A percentile compares a stretch with the other conserved stretches of the same genome.
phyloP scores from a whole-genome alignment of 108 stramenopile species.

The Skeletonema marinoi region DNA sequence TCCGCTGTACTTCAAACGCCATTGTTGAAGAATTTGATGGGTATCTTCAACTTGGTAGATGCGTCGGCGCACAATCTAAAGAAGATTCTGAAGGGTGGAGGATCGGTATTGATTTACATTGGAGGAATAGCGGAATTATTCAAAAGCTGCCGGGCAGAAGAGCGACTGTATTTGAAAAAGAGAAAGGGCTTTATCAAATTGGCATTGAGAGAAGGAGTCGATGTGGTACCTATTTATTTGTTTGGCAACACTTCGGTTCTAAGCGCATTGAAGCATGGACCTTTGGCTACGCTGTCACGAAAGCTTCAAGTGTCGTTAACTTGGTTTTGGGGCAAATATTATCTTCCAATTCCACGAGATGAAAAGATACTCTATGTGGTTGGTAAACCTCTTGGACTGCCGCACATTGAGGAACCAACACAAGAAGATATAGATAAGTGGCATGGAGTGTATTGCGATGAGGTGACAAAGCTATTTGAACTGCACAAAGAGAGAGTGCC shows the following conservation, averaged over 20 bases:
- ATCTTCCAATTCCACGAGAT: conserved; percentile 76
- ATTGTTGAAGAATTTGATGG: conserved; percentile 76
- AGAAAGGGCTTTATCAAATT: conserved; percentile 87
- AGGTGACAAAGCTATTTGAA: conserved; percentile 64
- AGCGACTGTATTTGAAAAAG: conserved; percentile 62
- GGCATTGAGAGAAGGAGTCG: conserved; percentile 75
- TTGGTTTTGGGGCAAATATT: conserved; percentile 77
- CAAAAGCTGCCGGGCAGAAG: conserved; percentile 60
- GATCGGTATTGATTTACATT: conserved; percentile 65
- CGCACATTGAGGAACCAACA: conserved; percentile 63
- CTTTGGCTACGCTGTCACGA: conserved; percentile 62
- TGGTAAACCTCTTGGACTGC: conserved; percentile 66
- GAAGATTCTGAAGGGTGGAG: conserved; percentile 37
- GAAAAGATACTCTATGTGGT: conserved; percentile 67
- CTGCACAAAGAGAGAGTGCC: conserved; percentile 67
- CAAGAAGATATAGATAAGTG: conserved; percentile 75
- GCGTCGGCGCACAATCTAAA: conserved; percentile 48
- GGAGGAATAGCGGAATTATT: conserved; percentile 92
- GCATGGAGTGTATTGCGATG: conserved; percentile 64
- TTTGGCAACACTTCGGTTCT: conserved; percentile 83
- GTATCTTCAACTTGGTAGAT: conserved; percentile 74
- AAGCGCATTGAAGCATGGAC: conserved; percentile 54
- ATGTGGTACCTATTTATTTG: conserved; percentile 74
- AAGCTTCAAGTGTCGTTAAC: conserved; percentile 71
- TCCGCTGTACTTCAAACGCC: conserved; percentile 52